These are phyloP conservation scores for Nidularia pulvinata DNA, from an alignment of 768 basidiomycete genomes.

Conservation along the genomic window DNA sequence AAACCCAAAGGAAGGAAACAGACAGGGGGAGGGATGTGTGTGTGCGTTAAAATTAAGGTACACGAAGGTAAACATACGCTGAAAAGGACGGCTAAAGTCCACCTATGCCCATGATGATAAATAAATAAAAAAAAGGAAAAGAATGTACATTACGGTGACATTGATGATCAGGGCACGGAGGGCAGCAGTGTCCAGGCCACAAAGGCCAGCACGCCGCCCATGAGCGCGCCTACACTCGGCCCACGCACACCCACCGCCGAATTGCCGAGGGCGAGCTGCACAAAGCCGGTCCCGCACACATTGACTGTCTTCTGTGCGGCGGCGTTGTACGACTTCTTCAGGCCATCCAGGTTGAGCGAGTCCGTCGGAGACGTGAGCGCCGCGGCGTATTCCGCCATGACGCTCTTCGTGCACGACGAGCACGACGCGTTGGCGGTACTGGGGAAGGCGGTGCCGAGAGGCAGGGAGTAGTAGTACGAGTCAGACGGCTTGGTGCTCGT, in stretches of 20 bases:
- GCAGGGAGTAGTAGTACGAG: constrained; percentile 72
- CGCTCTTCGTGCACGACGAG: constrained; percentile 57
- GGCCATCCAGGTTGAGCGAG: constrained; percentile 22
- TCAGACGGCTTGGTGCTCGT: constrained; percentile 58
- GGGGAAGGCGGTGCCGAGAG: constrained; percentile 56
- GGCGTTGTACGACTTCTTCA: constrained; percentile 45
- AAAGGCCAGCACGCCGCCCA: too few species aligned
- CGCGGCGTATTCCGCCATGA: constrained; percentile 54
- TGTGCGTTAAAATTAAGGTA: too few species aligned
- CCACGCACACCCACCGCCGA: constrained; percentile 1
- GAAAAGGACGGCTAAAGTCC: too few species aligned
- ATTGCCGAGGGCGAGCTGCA: constrained; percentile 16
- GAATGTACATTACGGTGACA: too few species aligned
- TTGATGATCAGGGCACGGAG: too few species aligned
- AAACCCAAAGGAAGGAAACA: too few species aligned
- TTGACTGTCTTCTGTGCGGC: constrained; percentile 45
- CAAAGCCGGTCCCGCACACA: constrained; percentile 55
- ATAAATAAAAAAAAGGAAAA: too few species aligned
- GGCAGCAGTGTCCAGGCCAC: too few species aligned
- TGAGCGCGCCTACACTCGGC: too few species aligned
- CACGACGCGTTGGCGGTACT: constrained; percentile 52
- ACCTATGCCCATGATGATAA: too few species aligned
- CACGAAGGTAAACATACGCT: too few species aligned
- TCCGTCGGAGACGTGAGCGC: constrained; percentile 32
- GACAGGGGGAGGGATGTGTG: too few species aligned